Base-by-base conservation (phyloP, 352 stramenopile species). In the Pythium aphanidermatum region DNA sequence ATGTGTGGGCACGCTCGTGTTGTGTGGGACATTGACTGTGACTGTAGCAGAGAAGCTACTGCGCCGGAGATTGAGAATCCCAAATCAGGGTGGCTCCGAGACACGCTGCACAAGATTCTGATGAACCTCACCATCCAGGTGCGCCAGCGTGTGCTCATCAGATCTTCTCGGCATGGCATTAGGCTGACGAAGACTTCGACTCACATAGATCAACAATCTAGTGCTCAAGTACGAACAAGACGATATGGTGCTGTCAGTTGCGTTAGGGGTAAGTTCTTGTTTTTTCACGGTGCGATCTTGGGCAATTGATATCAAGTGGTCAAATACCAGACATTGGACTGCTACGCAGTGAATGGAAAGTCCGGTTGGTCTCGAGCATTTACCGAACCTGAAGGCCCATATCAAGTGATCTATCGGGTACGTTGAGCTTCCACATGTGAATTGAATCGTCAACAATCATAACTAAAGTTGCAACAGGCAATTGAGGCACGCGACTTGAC, bases 221-320 rank as follows among this genome's bases (percentile, higher is more conserved):
- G 82, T 94, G 23, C 70, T 94, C 27, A 94, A 94, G 51, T 94
- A 92, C 47, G 79, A 94, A 39, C 70, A 94, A 53, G 78, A 89
- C 32, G 77, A 92, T 40, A 79, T 94, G 27, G 82, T 94, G 13
- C 70, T 94, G 4, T 94, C 82, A 1, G 65, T 91, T 25, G 79
- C 82, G 13, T 66, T 94, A 21, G 82, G 82, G 47, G 81, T 93
- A 58, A 41, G 65, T 54, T 27, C 16, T 13, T 12, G 24, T 45
- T 38, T 24, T 11, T 30, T 11, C 31, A 24, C n/a, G 3, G 5
- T 30, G 23, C 8, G 9, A 9, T 14, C 9, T 13, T 33, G 14
- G 28, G 28, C 28, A 14, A 33, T 14, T 33, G 28, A 13, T 13
- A 33, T 33, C 28, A 33, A 14, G 9, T 33, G 9, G 34, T 5